These are phyloP conservation scores for Paxillus rubicundulus DNA, from an alignment of 768 basidiomycete genomes.

Conservation along the genomic window DNA sequence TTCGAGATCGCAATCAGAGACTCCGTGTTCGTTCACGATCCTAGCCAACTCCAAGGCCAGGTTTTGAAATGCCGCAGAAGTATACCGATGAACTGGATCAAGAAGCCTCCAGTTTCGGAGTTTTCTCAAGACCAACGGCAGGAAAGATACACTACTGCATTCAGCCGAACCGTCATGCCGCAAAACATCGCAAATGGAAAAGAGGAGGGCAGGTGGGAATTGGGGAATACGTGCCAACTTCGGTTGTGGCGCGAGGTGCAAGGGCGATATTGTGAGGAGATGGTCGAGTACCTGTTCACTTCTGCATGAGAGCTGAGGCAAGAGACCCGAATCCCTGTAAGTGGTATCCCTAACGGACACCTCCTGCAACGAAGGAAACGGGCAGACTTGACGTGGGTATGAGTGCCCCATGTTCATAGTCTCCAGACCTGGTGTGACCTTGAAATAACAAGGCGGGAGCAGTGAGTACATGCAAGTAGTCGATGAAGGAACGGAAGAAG, in stretches of 20 bases:
- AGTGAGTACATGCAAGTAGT: constrained; percentile 2
- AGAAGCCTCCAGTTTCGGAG: constrained; percentile 27
- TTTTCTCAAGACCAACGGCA: constrained; percentile 23
- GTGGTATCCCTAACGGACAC: constrained; percentile 5
- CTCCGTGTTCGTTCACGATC: constrained; percentile 1
- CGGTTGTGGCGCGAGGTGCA: constrained; percentile 5
- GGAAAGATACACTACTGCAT: constrained; percentile 2
- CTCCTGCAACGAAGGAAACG: not conserved
- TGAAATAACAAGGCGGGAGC: not conserved
- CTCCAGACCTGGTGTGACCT: constrained; percentile 19
- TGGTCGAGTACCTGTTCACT: constrained; percentile 9
- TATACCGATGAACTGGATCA: constrained; percentile 13
- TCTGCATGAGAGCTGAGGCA: constrained; percentile 7
- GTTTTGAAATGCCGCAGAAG: constrained; percentile 6
- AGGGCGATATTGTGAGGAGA: constrained; percentile 15
- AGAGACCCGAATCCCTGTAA: not conserved
- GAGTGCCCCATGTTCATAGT: constrained; percentile 15
- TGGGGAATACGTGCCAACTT: not conserved
- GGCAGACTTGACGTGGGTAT: constrained; percentile 1
- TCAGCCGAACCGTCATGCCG: not conserved
- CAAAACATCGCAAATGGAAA: constrained; percentile 22
- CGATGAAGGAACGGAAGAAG: not conserved
- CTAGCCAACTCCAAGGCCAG: constrained; percentile 22
- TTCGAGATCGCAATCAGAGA: not conserved
- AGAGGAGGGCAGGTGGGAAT: constrained; percentile 20